Evolutionary conservation across 371 early-diverging fungal species (phyloP).

Genomic region (Phascolomyces articulosus): DNA sequence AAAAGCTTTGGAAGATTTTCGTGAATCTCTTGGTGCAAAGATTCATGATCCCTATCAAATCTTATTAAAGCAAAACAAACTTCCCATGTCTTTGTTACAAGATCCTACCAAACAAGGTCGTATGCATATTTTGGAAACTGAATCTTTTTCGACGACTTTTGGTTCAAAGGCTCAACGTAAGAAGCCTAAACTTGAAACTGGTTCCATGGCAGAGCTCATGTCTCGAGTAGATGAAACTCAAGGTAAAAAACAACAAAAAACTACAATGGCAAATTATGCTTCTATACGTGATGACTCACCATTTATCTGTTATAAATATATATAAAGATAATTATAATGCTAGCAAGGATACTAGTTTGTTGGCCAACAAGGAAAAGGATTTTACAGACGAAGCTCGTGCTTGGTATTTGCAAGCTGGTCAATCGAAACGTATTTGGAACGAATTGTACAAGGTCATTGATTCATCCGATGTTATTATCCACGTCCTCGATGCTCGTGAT

Average conservation of each 20-base stretch:
- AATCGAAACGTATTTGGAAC: constrained; percentile 99
- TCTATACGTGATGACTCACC: too few species aligned
- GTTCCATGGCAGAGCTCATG: constrained; percentile 86
- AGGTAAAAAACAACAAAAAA: constrained; percentile 32
- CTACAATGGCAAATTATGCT: too few species aligned
- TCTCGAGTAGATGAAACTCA: constrained; percentile 63
- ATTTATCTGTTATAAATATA: not conserved
- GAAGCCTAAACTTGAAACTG: constrained; percentile 81
- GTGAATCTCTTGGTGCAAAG: constrained; percentile 88
- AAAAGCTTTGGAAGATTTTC: constrained; percentile 88
- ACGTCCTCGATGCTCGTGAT: constrained; percentile 99
- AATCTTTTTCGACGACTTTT: constrained; percentile 90
- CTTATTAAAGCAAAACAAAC: constrained; percentile 92
- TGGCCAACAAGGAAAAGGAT: constrained; percentile 76
- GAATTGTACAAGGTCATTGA: constrained; percentile 99
- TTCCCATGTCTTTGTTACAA: constrained; percentile 95
- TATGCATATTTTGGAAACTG: constrained; percentile 94
- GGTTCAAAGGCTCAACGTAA: constrained; percentile 96
- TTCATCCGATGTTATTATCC: constrained; percentile 97
- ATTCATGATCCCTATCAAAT: constrained; percentile 97
- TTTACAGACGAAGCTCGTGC: constrained; percentile 78
- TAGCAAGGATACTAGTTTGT: constrained; percentile 73
- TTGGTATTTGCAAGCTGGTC: constrained; percentile 92
- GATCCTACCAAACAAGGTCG: constrained; percentile 81
- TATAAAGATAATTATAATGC: constrained; percentile 54